These are phyloP conservation scores for Globisporangium viniferum DNA, from an alignment of 352 stramenopile genomes.

Conservation along the genomic window DNA sequence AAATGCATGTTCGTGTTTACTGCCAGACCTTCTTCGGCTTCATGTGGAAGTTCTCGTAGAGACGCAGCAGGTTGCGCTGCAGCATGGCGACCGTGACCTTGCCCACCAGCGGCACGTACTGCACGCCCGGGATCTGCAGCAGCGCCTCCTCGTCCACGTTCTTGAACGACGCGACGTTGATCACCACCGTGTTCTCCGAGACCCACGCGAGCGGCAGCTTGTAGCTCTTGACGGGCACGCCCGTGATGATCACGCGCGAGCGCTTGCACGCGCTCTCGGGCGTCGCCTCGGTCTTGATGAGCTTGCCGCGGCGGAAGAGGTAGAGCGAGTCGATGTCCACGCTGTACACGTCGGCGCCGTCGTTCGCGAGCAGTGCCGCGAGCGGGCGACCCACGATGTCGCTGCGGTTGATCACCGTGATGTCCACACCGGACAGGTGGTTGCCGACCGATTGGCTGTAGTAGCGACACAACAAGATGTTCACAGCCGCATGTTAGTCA, in stretches of 20 bases:
- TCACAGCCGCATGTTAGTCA: not conserved
- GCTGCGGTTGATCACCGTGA: conserved; percentile 97
- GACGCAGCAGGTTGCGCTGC: conserved; percentile 93
- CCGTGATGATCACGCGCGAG: conserved; percentile 94
- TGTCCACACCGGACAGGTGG: conserved; percentile 80
- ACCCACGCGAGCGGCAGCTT: conserved; percentile 92
- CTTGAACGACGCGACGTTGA: conserved; percentile 97
- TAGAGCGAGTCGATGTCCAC: conserved; percentile 96
- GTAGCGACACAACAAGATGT: not conserved
- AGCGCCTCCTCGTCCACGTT: conserved; percentile 92
- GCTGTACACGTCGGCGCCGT: conserved; percentile 94
- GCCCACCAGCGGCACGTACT: conserved; percentile 95
- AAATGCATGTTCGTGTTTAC: conserved; percentile 25
- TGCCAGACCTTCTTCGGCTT: conserved; percentile 86
- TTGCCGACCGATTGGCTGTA: conserved; percentile 39
- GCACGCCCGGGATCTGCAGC: conserved; percentile 87
- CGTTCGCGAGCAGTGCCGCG: conserved; percentile 94
- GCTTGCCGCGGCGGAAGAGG: conserved; percentile 90
- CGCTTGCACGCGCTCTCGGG: conserved; percentile 85
- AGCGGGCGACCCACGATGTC: conserved; percentile 96
- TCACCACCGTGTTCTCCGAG: conserved; percentile 87
- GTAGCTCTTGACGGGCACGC: conserved; percentile 93
- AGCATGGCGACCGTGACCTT: conserved; percentile 97
- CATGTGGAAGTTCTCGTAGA: conserved; percentile 96
- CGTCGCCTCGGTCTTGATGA: conserved; percentile 82